Conservation (phyloP, 148 eudicot species). For the Amaranthus cruentus region DNA sequence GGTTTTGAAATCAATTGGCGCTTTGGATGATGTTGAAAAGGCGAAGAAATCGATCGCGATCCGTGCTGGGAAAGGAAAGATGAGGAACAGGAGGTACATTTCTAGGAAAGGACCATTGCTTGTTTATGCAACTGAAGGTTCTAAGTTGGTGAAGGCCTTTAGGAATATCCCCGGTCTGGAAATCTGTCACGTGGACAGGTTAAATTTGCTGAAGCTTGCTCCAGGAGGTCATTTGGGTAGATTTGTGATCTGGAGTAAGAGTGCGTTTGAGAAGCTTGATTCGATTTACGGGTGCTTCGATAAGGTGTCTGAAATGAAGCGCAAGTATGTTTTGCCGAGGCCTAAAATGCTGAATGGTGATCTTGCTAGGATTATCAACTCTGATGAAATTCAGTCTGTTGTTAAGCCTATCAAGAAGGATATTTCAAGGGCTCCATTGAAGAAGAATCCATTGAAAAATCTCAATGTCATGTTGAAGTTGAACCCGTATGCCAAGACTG, state of each 20-base stretch:
- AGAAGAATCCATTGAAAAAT: constrained; percentile 91
- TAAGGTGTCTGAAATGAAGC: constrained; percentile 70
- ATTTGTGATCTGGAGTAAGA: constrained; percentile 77
- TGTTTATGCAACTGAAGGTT: constrained; percentile 70
- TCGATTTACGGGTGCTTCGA: constrained; percentile 69
- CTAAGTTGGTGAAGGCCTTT: constrained; percentile 71
- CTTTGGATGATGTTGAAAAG: constrained; percentile 62
- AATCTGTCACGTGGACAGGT: constrained; percentile 61
- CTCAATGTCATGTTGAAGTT: constrained; percentile 68
- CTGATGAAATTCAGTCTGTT: constrained; percentile 82
- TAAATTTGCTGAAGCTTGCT: constrained; percentile 71
- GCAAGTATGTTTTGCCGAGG: constrained; percentile 62
- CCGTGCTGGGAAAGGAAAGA: constrained; percentile 76
- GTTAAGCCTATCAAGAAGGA: constrained; percentile 81
- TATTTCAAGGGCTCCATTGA: constrained; percentile 60
- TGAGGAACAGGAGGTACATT: constrained; percentile 74
- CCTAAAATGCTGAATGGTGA: constrained; percentile 82
- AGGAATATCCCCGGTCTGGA: constrained; percentile 76
- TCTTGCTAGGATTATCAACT: constrained; percentile 72
- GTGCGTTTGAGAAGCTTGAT: constrained; percentile 80
- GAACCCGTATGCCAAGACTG: constrained; percentile 85
- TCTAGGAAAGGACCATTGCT: constrained; percentile 65
- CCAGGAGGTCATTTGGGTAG: constrained; percentile 90
- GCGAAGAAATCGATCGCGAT: constrained; percentile 62
- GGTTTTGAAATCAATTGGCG: constrained; percentile 58